Conservation (phyloP, 2,329 filamentous ascomycete genomes). For the Rhynchosporium secalis region DNA sequence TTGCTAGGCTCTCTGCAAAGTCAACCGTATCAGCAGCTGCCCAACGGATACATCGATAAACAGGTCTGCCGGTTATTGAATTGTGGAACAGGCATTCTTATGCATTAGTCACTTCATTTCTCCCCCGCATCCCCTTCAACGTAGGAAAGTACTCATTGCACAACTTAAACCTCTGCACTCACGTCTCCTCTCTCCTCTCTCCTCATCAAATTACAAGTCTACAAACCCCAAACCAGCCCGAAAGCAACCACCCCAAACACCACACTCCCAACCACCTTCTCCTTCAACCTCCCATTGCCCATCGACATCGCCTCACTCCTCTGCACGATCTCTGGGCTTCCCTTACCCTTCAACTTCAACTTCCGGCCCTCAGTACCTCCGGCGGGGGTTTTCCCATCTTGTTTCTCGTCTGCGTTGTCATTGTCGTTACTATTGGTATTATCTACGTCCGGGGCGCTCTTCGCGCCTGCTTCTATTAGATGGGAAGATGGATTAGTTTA, state of each 20-base stretch:
- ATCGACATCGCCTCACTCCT: background rate
- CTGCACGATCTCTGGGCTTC: background rate
- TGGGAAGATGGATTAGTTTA: background rate
- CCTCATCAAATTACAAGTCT: background rate
- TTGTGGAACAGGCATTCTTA: no score
- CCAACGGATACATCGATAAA: no score
- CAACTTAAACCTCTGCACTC: no score
- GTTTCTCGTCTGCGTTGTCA: background rate
- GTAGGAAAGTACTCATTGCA: no score
- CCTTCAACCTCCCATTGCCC: background rate
- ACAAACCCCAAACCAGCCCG: constrained; percentile 1
- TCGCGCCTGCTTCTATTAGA: background rate
- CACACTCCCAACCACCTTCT: constrained; percentile 4
- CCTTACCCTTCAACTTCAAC: background rate
- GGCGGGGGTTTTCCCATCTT: background rate
- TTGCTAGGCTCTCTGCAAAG: no score
- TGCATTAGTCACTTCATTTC: no score
- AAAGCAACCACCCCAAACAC: background rate
- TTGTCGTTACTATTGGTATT: background rate
- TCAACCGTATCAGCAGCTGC: no score
- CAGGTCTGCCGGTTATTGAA: no score
- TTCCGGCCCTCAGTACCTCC: background rate
- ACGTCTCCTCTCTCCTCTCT: no score
- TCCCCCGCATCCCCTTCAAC: no score
- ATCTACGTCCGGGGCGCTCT: background rate